Base-by-base conservation (phyloP, 148 eudicot species). In the Chenopodium suecicum region DNA sequence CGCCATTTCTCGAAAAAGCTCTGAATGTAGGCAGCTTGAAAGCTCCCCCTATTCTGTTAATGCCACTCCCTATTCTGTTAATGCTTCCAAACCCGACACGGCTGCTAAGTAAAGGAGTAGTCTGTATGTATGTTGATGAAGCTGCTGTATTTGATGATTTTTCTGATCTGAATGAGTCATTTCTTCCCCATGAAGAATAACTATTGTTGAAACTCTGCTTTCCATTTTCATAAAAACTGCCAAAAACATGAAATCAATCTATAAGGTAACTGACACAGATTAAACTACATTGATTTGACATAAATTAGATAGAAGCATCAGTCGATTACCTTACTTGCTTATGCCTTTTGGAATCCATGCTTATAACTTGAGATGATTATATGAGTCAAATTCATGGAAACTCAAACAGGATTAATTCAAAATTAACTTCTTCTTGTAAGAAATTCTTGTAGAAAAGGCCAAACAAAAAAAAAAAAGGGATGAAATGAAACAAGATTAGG, bases 301-400 rank as follows among this genome's bases (percentile, higher is more conserved):
- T 68, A 29, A 32, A 46, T 70, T 14, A 16, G 25, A 23, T 25
- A 6, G 10, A 16, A 14, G 44, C 60, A 13, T 16, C 4, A 7
- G 4, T 47, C 29, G 10, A 79, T 85, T 73, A 85, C 88, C 88
- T 86, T 10, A 85, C 88, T 68, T 85, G 85, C 74, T 70, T 75
- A 23, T 76, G 74, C 77, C 20, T 80, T 32, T 71, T 82, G 52
- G 60, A 58, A 7, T 70, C 80, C 85, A 86, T 68, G 68, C 58
- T 70, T 58, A 54, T 17, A 1, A 50, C 13, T 47, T 47, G 46
- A 73, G 3, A 17, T 68, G 44, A 68, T 68, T 0, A 31, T 68
- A 68, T 31, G 72, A 77, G 48, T 77, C 54, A 77, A 60, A 63
- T 37, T 23, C 60, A 54, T 54, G 25, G 23, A 66, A 13, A 65